Evolutionary conservation across 768 basidiomycete species (phyloP), one percentile per base, ranked within the genome.

Genomic region (Amanita pseudoporphyria): DNA sequence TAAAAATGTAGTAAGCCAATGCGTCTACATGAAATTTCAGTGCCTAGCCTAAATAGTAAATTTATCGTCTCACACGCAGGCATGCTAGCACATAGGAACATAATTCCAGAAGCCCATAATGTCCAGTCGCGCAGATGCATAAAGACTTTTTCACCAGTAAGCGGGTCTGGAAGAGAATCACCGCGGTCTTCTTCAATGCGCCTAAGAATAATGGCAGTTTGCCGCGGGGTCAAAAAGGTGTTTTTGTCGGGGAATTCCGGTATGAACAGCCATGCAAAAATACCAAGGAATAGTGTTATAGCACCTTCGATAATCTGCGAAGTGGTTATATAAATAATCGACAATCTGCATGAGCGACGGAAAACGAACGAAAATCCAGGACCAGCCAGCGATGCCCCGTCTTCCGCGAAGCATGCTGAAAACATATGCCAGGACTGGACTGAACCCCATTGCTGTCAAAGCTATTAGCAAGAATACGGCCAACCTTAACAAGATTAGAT

Each of bases 171-270:
- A 37, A 71, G 44, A 1, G 74, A 69, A 55, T 77, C 75, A 10
- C 73, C 72, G n/a, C 74, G 68, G 54, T 76, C 75, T 5, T 72
- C 69, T 47, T 76, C 71, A 36, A 76, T 69, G 10, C 75, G 70
- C 55, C 63, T 66, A 39, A 77, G 47, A 19, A 77, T 65, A 36
- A 74, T 51, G 2, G 64, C 64, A 12, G 72, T 73, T 57, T 74
- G 70, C 43, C 71, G 64, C 4, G 63, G 56, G 9, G 67, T 67
- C 38, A 76, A 60, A 59, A 76, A 76, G 2, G 51, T 67, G 56
- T 76, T 77, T 54, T 62, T 62, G 52, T 75, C 70, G 9, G 73
- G 75, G 52, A 76, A 75, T 21, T 73, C 67, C 1, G 72, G 69
- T 45, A 74, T 63, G 52, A 66, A 67, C 45, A 72, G 58, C 64